Evolutionary conservation across 257 asterid genomes (phyloP).

Genomic region (Anisodus acutangulus): DNA sequence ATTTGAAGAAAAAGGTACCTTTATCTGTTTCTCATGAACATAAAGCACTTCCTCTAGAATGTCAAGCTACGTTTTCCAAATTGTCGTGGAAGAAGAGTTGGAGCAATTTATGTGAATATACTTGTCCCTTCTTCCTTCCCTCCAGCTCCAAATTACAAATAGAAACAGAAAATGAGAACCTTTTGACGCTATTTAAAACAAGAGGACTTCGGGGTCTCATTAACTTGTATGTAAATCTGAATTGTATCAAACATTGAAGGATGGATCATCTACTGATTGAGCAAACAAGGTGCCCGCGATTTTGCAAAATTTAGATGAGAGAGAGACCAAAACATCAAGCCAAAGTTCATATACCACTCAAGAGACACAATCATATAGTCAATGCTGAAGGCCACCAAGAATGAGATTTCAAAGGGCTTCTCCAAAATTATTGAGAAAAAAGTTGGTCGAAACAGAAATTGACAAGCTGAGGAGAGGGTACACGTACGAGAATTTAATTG

Average conservation of each 20-base stretch:
- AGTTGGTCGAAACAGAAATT: background rate
- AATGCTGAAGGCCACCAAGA: background rate
- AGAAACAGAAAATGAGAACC: too few species aligned
- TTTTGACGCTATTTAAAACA: background rate
- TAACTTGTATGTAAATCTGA: background rate
- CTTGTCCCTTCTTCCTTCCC: too few species aligned
- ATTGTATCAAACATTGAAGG: background rate
- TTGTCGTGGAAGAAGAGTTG: background rate
- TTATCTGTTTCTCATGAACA: background rate
- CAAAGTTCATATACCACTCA: background rate
- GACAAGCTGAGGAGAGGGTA: background rate
- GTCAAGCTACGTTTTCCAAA: background rate
- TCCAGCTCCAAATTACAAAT: too few species aligned
- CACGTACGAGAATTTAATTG: background rate
- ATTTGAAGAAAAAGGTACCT: background rate
- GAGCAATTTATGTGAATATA: too few species aligned
- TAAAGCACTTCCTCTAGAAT: background rate
- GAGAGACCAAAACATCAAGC: background rate
- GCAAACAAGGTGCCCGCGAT: background rate
- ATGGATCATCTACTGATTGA: too few species aligned
- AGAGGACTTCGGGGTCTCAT: background rate
- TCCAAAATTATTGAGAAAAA: background rate
- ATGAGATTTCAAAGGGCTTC: background rate
- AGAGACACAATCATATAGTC: background rate
- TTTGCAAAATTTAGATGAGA: background rate